Evolutionary conservation across 495 filamentous ascomycete genomes (phyloP).

Genomic region (Aspergillus asperescens): DNA sequence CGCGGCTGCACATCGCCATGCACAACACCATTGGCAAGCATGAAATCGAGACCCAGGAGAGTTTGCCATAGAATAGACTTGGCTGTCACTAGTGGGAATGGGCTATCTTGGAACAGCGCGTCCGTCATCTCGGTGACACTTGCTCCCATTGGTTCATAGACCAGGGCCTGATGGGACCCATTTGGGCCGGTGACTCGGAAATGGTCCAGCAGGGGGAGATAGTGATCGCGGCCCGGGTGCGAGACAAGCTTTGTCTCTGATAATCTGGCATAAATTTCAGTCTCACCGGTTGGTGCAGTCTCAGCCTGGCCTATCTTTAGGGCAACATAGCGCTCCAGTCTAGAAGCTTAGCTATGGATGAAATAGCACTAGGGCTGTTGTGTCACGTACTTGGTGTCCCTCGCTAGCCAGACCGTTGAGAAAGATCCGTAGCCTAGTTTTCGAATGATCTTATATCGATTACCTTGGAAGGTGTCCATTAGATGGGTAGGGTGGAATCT

Average conservation of each 20-base stretch:
- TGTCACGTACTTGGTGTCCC: not conserved
- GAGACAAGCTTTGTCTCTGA: not conserved
- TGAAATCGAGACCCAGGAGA: slow-evolving; percentile 30
- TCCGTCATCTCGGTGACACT: slow-evolving; percentile 6
- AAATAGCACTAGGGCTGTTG: not conserved
- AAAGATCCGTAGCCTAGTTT: slow-evolving; percentile 5
- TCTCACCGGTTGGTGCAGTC: not conserved
- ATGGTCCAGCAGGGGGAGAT: not conserved
- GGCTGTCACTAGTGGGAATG: slow-evolving; percentile 22
- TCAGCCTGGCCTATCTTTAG: not conserved
- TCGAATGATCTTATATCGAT: slow-evolving; percentile 2
- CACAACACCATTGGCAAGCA: slow-evolving; percentile 34
- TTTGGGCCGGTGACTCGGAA: not conserved
- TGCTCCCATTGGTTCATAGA: not conserved
- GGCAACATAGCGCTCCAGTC: slow-evolving; percentile 1
- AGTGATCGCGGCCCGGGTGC: not conserved
- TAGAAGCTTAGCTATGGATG: not conserved
- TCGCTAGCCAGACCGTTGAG: slow-evolving; percentile 8
- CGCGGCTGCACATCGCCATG: slow-evolving; percentile 41
- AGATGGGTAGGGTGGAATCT: slow-evolving; percentile 1
- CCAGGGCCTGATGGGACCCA: not conserved
- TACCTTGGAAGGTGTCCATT: not conserved
- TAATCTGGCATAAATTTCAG: not conserved
- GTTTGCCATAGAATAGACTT: slow-evolving; percentile 35
- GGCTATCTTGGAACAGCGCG: not conserved